phyloP scores from a whole-genome alignment of 225 moss, liverwort and hornwort species.

The Takakia lepidozioides region DNA sequence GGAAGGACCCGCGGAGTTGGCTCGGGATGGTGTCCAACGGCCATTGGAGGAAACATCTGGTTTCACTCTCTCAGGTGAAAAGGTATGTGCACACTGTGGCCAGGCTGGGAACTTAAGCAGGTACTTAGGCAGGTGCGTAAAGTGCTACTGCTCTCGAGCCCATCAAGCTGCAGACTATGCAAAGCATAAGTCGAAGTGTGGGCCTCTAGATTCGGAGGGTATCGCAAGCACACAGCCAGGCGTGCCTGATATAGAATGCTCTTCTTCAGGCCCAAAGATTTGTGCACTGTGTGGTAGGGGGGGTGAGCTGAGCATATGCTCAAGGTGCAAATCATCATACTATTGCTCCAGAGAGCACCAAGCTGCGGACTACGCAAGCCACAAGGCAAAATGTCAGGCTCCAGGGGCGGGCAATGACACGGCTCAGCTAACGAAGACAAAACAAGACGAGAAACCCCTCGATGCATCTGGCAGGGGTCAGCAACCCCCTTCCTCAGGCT shows the following conservation, averaged over 20 bases:
- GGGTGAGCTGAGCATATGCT: constrained; percentile 12
- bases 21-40: neutral
- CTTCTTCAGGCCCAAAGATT: too few relatives aligned
- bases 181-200: constrained; percentile 1
- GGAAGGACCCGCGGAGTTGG: neutral
- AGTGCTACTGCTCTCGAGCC: constrained; percentile 2
- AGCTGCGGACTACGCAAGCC: neutral
- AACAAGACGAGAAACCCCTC: too few relatives aligned
- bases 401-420: too few relatives aligned
- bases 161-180: constrained; percentile 4
- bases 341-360: constrained; percentile 14
- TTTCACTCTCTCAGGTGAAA: neutral
- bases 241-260: too few relatives aligned
- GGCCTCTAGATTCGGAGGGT: too few relatives aligned
- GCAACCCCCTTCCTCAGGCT: too few relatives aligned
- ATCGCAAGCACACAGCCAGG: too few relatives aligned
- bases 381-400: constrained; percentile 9
- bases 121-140: neutral
- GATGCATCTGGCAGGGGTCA: too few relatives aligned
- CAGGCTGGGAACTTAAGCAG: neutral
- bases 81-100: constrained; percentile 11
- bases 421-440: too few relatives aligned
- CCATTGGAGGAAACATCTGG: neutral
- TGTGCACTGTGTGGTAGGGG: constrained; percentile 10
- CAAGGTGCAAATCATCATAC: constrained; percentile 10